A percentile compares a stretch with the other conserved stretches of the same genome.
phyloP scores from a whole-genome alignment of 768 basidiomycete genomes.

The Mycena capillaripes region DNA sequence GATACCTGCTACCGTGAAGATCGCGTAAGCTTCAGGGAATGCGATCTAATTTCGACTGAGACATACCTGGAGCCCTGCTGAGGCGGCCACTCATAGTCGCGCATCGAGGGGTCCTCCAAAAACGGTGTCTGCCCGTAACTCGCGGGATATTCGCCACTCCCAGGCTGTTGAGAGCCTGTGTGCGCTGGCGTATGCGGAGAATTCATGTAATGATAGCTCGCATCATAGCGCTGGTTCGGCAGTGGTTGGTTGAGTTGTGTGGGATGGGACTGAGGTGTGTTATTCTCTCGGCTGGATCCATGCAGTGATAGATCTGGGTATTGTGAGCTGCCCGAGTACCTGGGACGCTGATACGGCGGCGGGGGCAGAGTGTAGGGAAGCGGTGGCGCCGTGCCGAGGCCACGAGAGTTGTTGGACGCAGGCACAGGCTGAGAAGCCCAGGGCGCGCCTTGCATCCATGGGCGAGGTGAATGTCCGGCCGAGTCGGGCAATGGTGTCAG shows the following conservation, averaged over 20 bases:
- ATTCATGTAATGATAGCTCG: not conserved
- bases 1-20: not conserved
- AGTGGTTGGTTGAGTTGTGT: not conserved
- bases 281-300: not conserved
- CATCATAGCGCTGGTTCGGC: not conserved
- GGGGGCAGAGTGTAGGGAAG: constrained; percentile 8
- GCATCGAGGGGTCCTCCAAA: not conserved
- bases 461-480: not conserved
- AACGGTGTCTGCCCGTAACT: not conserved
- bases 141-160: not conserved
- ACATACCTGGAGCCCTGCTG: no score
- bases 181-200: not conserved
- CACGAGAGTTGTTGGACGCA: not conserved
- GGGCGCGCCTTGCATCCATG: not conserved
- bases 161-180: not conserved
- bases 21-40: not conserved
- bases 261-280: not conserved
- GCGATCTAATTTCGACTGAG: not conserved
- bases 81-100: not conserved
- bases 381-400: not conserved
- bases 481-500: not conserved
- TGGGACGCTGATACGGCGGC: not conserved
- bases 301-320: not conserved
- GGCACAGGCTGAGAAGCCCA: not conserved
- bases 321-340: not conserved